Evolutionary conservation across 106 monocot species (phyloP).

Genomic region (Phalaenopsis aphrodite): DNA sequence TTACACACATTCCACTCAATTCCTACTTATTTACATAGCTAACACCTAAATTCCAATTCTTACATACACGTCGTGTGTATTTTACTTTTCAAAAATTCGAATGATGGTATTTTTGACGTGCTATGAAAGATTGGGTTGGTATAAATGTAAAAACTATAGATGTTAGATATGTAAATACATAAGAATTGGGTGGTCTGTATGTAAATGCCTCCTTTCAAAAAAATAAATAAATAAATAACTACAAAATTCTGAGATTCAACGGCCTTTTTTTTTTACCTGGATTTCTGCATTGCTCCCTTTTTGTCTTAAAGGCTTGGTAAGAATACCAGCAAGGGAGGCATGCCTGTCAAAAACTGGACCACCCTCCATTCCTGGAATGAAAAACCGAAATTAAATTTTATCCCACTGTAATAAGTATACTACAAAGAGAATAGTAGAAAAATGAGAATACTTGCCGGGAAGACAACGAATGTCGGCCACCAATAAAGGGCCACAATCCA

Average conservation of each 20-base stretch:
- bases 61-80: too few relatives aligned
- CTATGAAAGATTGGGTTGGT: too few relatives aligned
- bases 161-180: too few relatives aligned
- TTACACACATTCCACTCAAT: too few relatives aligned
- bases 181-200: too few relatives aligned
- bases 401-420: neutral
- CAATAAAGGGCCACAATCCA: slow-evolving; percentile 40
- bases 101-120: too few relatives aligned
- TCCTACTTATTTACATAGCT: too few relatives aligned
- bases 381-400: slow-evolving; percentile 2
- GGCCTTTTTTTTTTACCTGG: slow-evolving; percentile 35
- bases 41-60: too few relatives aligned
- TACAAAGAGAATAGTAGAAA: slow-evolving; percentile 2
- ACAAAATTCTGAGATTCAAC: slow-evolving; percentile 2
- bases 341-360: slow-evolving; percentile 68
- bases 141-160: too few relatives aligned
- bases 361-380: slow-evolving; percentile 81
- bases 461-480: slow-evolving; percentile 81
- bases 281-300: slow-evolving; percentile 60
- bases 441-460: slow-evolving; percentile 51
- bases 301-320: slow-evolving; percentile 61
- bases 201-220: too few relatives aligned
- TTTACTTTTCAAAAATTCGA: too few relatives aligned
- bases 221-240: neutral
- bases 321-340: slow-evolving; percentile 56